Base-by-base conservation (phyloP, 1,284 basidiomycete genomes). In the Apiotrichum montevideense region DNA sequence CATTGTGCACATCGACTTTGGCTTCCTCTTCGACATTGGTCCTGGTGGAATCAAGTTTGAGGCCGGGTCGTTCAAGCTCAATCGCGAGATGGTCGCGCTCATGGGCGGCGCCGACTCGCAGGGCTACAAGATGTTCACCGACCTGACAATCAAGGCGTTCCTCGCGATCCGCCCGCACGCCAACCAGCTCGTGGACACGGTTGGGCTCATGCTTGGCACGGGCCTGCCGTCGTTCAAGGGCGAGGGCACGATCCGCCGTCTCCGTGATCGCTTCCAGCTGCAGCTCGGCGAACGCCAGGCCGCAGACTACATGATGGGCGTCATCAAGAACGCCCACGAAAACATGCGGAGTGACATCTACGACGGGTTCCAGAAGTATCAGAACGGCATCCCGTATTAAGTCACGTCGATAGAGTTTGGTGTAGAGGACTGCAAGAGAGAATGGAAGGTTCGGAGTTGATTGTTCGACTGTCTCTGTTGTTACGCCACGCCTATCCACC, bases 181-280 rank as follows among this genome's bases (percentile, higher is more conserved):
- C 11, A 86, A 92, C 51, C 89, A 96, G 70, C 83, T 99, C 37
- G 83, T 95, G 62, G 86, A 87, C 67, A 86, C 90, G 3, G 90
- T 91, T 6, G 86, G 87, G 57, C 81, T 98, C 52, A 99, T 99
- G 96, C 82, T 97, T 33, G 93, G 89, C 35, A 95, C 95, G 3
- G 90, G 87, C 15, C 79, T 99, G 50, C 95, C 96, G 1, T 92
- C 88, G 10, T 98, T 98, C 83, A 98, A 98, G 73, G 96, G 95
- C 41, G 90, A 96, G 71, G 80, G 81, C 0, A 97, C 94, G 1
- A 95, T 98, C 71, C 84, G 84, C 65, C 80, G 95, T 43, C 79
- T 99, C 45, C 82, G 84, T 55, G 91, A 95, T 57, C 83, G 96
- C 35, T 99, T 98, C 78, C 87, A 84, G 55, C 82, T 89, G 14